phyloP scores from a whole-genome alignment of 495 filamentous ascomycete genomes.

The Pyrenula massariospora region DNA sequence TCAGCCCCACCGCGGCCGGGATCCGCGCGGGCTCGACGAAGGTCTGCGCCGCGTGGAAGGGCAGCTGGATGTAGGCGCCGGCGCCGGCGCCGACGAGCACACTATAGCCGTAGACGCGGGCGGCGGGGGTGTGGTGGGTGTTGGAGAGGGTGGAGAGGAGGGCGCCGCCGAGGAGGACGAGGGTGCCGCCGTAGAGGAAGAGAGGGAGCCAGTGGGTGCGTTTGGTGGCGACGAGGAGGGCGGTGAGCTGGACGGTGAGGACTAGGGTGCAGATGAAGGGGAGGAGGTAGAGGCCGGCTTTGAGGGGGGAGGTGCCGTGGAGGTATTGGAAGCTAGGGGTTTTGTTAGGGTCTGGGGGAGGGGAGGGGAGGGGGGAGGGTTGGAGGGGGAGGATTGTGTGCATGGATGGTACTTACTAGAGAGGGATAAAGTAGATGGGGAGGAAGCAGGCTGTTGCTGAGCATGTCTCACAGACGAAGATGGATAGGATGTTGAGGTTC shows the following conservation, averaged over 20 bases:
- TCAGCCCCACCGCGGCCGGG: constrained; percentile 30
- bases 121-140: constrained; percentile 17
- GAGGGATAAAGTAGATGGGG: constrained; percentile 12
- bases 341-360: constrained; percentile 15
- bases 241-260: neutral
- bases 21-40: constrained; percentile 25
- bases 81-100: constrained; percentile 39
- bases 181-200: neutral
- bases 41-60: constrained; percentile 39
- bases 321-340: constrained; percentile 32
- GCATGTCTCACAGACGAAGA: constrained; percentile 20
- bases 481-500: constrained; percentile 41
- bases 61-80: constrained; percentile 36
- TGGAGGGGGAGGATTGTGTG: constrained; percentile 17
- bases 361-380: constrained; percentile 16
- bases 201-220: neutral
- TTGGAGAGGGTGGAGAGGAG: constrained; percentile 20
- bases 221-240: neutral
- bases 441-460: constrained; percentile 7
- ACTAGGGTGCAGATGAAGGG: neutral
- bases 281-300: constrained; percentile 19
- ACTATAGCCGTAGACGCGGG: constrained; percentile 40
- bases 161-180: neutral
- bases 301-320: constrained; percentile 15
- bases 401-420: constrained; percentile 24